Base-by-base conservation (phyloP, 345 rosid genomes). In the Rhizophora apiculata region DNA sequence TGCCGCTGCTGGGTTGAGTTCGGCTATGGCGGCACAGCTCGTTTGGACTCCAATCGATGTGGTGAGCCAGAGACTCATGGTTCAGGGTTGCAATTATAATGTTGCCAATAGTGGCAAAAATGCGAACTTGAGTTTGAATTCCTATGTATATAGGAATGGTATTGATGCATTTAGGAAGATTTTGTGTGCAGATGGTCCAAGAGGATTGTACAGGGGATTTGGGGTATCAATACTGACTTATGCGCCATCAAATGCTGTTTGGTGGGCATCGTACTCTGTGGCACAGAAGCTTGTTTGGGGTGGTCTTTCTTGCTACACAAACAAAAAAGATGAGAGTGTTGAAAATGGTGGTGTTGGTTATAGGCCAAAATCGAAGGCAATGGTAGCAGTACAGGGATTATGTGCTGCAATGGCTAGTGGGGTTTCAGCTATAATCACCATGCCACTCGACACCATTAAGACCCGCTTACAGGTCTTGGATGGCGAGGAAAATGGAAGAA, bases 231-330 rank as follows among this genome's bases (percentile, higher is more conserved):
- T 94, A 71, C 65, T 91, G 88, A 88, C 97, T 22, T 94, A 94
- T 63, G 98, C 98, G 0, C 98, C 98, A 6, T 94, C 97, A 21
- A 94, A 94, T 54, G 95, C 98, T 0, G 92, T 94, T 62, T 94
- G 98, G 97, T 94, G 98, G 98, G 82, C 93, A 1, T 91, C 97
- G 56, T 94, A 94, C 85, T 89, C 96, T n/a, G 90, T 94, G 54
- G 86, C 86, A 0, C 75, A 86, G 49, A 69, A 84, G 82, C 82
- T 91, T 66, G 79, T 89, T 55, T 87, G 90, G 89, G 84, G 82
- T 60, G 76, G 86, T 21, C 22, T 84, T 60, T 85, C 85, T 57
- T 73, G 63, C 55, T 75, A 75, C 22, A 36, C 52, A 29, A 71
- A 68, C 53, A 78, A 61, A 54, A 81, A 72, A 18, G 78, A 81